Conservation (phyloP, 2,329 filamentous ascomycete genomes). For the Xylaria arbuscula region DNA sequence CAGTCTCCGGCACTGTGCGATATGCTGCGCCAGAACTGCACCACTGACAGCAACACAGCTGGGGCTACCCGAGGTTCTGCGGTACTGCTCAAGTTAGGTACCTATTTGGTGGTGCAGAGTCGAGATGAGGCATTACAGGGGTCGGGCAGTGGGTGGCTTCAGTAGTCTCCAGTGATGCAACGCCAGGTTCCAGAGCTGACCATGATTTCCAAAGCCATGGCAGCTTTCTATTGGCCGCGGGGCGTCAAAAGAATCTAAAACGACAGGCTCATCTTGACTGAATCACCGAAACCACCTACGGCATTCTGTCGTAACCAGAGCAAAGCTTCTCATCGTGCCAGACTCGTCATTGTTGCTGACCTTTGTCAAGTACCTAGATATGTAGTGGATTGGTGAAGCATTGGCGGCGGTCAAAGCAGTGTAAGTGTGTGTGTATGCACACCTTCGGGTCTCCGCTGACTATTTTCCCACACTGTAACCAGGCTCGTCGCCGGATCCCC, state of each 20-base stretch:
- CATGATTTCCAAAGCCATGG: slow-evolving; percentile 6
- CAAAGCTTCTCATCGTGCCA: not conserved
- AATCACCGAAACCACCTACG: slow-evolving; percentile 12
- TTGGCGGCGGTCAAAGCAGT: not conserved
- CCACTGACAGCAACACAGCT: slow-evolving; percentile 7
- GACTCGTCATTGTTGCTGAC: not conserved
- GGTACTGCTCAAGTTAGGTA: not conserved
- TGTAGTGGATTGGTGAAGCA: not conserved
- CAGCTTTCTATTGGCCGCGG: slow-evolving; percentile 13
- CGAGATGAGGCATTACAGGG: slow-evolving; percentile 15
- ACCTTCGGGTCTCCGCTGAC: slow-evolving; percentile 18
- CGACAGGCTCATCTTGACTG: not conserved
- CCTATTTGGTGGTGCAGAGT: not conserved
- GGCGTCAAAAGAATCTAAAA: slow-evolving; percentile 21
- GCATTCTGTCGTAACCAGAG: not conserved
- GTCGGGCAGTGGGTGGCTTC: slow-evolving; percentile 24
- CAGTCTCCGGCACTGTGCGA: slow-evolving; percentile 24
- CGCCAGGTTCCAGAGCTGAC: slow-evolving; percentile 30
- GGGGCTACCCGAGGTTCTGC: not conserved
- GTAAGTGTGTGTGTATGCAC: slow-evolving; percentile 18
- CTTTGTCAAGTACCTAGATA: not conserved
- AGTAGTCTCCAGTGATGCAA: slow-evolving; percentile 23
- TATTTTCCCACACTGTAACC: slow-evolving; percentile 17
- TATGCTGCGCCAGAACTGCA: not conserved
- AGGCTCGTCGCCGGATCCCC: slow-evolving; percentile 5